Conservation (phyloP, 1,284 basidiomycete genomes). For the Ustilago hordei region DNA sequence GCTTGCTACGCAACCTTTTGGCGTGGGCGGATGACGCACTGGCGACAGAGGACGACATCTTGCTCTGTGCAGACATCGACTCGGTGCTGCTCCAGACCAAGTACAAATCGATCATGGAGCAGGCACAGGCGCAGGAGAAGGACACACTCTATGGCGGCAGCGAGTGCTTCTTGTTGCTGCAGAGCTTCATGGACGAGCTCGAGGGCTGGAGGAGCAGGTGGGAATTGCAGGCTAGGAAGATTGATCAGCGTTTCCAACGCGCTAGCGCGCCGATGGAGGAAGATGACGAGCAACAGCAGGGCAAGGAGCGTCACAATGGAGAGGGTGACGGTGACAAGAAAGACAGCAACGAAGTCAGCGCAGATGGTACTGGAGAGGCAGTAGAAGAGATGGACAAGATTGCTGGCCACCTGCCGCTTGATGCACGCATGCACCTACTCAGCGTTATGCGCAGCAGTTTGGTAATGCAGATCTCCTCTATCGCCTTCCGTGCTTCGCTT, state of each 20-base stretch:
- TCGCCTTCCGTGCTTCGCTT: conserved; percentile 48
- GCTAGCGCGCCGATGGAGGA: neutral
- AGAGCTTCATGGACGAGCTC: conserved; percentile 49
- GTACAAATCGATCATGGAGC: conserved; percentile 55
- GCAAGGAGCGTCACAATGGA: neutral
- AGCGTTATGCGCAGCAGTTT: conserved; percentile 48
- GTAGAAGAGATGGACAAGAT: conserved; percentile 12
- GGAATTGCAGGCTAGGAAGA: conserved; percentile 49
- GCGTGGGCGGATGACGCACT: conserved; percentile 43
- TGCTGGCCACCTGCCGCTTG: conserved; percentile 22
- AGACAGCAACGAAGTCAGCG: neutral
- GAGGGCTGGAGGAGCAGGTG: conserved; percentile 45
- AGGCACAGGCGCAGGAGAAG: conserved; percentile 45
- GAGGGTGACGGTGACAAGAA: neutral
- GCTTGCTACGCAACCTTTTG: conserved; percentile 39
- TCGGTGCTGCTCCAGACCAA: conserved; percentile 51
- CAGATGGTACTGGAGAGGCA: neutral
- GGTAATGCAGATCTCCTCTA: conserved; percentile 52
- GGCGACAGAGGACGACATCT: conserved; percentile 38
- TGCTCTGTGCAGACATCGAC: conserved; percentile 51
- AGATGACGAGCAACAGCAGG: neutral
- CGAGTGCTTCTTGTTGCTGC: conserved; percentile 46
- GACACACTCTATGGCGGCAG: conserved; percentile 40
- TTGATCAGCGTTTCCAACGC: conserved; percentile 34
- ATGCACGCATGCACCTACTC: conserved; percentile 37